Percentiles rank a stretch among this genome's conserved stretches.
phyloP scores from a whole-genome alignment of 176 grass and related monocot species.

The Juncus inflexus region DNA sequence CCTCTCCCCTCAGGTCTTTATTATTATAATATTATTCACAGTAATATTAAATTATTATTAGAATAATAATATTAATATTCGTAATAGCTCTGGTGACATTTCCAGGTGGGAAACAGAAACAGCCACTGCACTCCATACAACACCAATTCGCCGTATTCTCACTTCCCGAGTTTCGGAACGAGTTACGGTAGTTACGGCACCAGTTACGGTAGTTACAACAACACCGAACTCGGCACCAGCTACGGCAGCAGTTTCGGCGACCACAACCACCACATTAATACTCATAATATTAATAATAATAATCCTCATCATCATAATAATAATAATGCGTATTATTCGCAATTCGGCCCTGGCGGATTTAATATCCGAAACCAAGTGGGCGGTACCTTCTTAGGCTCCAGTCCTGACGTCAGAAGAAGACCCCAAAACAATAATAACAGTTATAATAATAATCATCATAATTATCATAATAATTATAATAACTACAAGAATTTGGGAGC shows the following conservation, averaged over 20 bases:
- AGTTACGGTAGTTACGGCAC: slow-evolving; percentile 83
- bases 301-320: not conserved
- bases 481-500: slow-evolving; percentile 40
- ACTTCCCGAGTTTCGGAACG: slow-evolving; percentile 73
- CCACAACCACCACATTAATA: slow-evolving; percentile 13
- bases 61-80: not conserved
- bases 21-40: slow-evolving; percentile 7
- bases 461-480: slow-evolving; percentile 36
- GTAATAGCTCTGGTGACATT: slow-evolving; percentile 4
- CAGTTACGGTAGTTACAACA: slow-evolving; percentile 58
- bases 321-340: slow-evolving; percentile 46
- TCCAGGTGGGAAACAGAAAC: slow-evolving; percentile 70
- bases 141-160: slow-evolving; percentile 23
- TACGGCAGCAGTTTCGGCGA: slow-evolving; percentile 78
- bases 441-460: slow-evolving; percentile 5
- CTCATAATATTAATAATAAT: not conserved
- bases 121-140: slow-evolving; percentile 40
- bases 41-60: not conserved
- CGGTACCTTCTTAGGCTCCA: slow-evolving; percentile 70
- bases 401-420: slow-evolving; percentile 73
- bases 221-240: slow-evolving; percentile 54
- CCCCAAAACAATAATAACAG: slow-evolving; percentile 57
- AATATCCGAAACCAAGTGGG: slow-evolving; percentile 73
- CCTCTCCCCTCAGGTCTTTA: slow-evolving; percentile 87
- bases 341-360: slow-evolving; percentile 61